These are phyloP conservation scores for Candida berthetii DNA, from an alignment of 805 yeast genomes.

Conservation along the genomic window DNA sequence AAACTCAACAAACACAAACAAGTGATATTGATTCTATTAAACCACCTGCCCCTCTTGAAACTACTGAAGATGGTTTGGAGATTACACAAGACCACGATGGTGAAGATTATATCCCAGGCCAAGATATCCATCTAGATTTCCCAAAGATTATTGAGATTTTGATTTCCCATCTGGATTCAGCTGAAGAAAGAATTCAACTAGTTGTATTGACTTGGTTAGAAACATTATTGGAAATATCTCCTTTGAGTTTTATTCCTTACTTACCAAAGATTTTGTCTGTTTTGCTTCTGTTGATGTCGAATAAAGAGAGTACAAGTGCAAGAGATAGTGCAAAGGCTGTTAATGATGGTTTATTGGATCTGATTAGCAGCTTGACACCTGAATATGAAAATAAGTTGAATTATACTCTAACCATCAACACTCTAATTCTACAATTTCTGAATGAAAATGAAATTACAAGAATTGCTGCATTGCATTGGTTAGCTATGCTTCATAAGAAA, in stretches of 20 bases:
- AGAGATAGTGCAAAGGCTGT: conserved; percentile 49
- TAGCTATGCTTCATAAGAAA: conserved; percentile 70
- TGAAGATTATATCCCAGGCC: conserved; percentile 63
- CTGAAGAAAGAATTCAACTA: conserved; percentile 70
- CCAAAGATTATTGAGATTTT: conserved; percentile 76
- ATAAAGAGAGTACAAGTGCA: conserved; percentile 33
- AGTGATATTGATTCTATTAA: background rate
- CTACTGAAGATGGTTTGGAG: conserved; percentile 12
- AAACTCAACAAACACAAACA: too few species aligned
- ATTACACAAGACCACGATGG: conserved; percentile 30
- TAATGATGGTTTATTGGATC: conserved; percentile 48
- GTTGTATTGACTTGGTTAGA: conserved; percentile 82
- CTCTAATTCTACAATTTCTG: conserved; percentile 64
- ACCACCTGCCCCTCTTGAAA: conserved; percentile 4
- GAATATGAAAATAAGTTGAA: conserved; percentile 31
- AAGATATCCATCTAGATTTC: conserved; percentile 76
- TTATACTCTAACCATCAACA: conserved; percentile 58
- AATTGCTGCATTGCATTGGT: conserved; percentile 85
- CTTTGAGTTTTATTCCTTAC: conserved; percentile 66
- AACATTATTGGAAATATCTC: conserved; percentile 64
- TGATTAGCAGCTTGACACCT: conserved; percentile 26
- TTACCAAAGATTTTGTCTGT: conserved; percentile 72
- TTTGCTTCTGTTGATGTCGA: conserved; percentile 55
- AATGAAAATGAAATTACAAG: conserved; percentile 78
- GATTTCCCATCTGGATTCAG: conserved; percentile 65